phyloP scores from a whole-genome alignment of 371 early-diverging fungal species.

The Lichtheimia corymbifera region DNA sequence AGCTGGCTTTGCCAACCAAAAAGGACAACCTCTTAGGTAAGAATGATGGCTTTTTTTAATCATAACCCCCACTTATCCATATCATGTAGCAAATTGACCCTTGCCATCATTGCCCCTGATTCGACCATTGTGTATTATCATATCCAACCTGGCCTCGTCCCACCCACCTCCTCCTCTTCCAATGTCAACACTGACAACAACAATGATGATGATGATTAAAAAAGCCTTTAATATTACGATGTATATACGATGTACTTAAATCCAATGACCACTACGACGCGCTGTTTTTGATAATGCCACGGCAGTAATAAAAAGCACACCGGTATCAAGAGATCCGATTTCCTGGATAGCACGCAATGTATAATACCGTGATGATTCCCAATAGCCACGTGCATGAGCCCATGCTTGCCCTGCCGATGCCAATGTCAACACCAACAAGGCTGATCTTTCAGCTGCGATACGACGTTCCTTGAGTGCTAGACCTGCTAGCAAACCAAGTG shows the following conservation, averaged over 20 bases:
- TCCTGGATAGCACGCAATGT: conserved; percentile 33
- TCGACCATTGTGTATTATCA: conserved; percentile 52
- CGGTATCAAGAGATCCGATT: conserved; percentile 27
- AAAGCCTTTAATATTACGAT: neutral
- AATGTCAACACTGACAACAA: conserved; percentile 5
- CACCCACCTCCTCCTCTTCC: conserved; percentile 10
- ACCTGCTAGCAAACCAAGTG: conserved; percentile 30
- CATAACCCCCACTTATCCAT: neutral
- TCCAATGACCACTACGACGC: conserved; percentile 28
- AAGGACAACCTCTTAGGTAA: neutral
- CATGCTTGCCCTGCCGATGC: conserved; percentile 38
- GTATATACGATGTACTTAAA: conserved; percentile 14
- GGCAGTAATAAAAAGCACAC: conserved; percentile 24
- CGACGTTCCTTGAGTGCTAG: conserved; percentile 39
- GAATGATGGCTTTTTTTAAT: neutral
- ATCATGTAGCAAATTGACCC: conserved; percentile 24
- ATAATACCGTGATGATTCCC: conserved; percentile 23
- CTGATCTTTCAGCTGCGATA: conserved; percentile 32
- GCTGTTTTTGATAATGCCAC: conserved; percentile 37
- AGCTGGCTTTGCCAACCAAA: conserved; percentile 4
- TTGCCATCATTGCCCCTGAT: conserved; percentile 47
- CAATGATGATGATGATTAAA: neutral
- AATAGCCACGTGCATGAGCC: conserved; percentile 25
- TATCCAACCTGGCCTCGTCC: conserved; percentile 29
- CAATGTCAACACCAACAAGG: conserved; percentile 35